Conservation (phyloP, 306 rosid genomes). For the Dryas drummondii region DNA sequence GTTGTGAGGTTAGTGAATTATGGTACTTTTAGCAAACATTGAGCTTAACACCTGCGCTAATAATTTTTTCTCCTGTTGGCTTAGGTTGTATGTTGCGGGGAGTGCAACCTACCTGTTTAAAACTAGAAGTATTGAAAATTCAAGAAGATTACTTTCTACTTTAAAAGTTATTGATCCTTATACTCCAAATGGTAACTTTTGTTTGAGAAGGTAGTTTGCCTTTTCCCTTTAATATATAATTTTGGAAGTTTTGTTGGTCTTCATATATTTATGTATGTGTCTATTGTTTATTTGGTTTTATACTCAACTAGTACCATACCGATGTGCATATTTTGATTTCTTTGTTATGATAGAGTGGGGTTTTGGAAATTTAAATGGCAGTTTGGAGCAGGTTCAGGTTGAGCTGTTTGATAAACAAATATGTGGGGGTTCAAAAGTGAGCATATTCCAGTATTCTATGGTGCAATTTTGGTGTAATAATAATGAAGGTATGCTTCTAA, state of each 20-base stretch:
- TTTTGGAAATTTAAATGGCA: conserved; percentile 94
- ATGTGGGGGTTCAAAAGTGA: conserved; percentile 71
- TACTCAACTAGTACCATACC: conserved; percentile 7
- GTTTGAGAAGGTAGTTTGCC: conserved; percentile 59
- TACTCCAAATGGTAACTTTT: conserved; percentile 40
- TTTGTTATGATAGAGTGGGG: conserved; percentile 57
- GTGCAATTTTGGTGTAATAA: conserved; percentile 54
- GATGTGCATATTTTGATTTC: conserved; percentile 18
- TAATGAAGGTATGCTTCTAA: conserved; percentile 51
- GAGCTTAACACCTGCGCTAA: conserved; percentile 13
- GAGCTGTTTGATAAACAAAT: conserved; percentile 74
- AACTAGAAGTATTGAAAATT: conserved; percentile 73
- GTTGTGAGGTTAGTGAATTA: conserved; percentile 71
- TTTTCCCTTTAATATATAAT: conserved; percentile 4
- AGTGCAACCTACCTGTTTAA: conserved; percentile 61
- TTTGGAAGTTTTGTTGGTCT: conserved; percentile 2
- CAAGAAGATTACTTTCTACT: conserved; percentile 55
- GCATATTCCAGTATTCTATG: conserved; percentile 85
- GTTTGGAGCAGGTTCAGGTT: conserved; percentile 99
- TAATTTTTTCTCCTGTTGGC: conserved; percentile 24
- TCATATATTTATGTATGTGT: neutral
- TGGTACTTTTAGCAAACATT: conserved; percentile 17
- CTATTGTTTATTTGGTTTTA: conserved; percentile 16
- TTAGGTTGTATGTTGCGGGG: conserved; percentile 57
- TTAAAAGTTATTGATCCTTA: conserved; percentile 50